Evolutionary conservation across 2,329 filamentous ascomycete genomes (phyloP).

Genomic region (Teratosphaeria gauchensis): DNA sequence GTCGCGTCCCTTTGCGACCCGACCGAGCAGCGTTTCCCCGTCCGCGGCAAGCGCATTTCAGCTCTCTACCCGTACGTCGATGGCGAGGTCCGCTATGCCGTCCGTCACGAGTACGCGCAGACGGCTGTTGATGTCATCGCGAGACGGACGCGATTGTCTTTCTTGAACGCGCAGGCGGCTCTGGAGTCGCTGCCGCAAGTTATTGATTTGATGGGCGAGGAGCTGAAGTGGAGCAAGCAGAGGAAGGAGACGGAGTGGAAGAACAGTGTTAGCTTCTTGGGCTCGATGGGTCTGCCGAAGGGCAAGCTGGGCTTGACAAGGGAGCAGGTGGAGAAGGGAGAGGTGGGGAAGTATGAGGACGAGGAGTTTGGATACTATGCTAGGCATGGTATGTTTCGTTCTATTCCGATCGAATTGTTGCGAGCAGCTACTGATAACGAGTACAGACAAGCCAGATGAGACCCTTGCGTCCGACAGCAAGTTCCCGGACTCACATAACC

Average conservation of each 20-base stretch:
- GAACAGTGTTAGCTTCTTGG: constrained; percentile 51
- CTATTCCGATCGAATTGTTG: neutral
- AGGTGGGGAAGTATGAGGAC: constrained; percentile 38
- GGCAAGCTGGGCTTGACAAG: constrained; percentile 46
- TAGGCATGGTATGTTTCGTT: constrained; percentile 35
- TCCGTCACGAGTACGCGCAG: constrained; percentile 83
- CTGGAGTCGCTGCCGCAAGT: constrained; percentile 75
- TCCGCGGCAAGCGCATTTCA: constrained; percentile 70
- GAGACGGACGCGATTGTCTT: constrained; percentile 72
- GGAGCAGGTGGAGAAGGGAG: constrained; percentile 50
- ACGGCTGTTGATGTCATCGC: constrained; percentile 83
- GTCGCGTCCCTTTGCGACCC: constrained; percentile 71
- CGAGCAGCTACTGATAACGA: neutral
- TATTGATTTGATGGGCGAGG: constrained; percentile 81
- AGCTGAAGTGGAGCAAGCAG: constrained; percentile 66
- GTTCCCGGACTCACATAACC: constrained; percentile 35
- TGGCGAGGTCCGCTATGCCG: constrained; percentile 80
- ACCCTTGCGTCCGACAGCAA: constrained; percentile 42
- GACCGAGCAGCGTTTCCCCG: constrained; percentile 71
- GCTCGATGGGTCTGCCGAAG: constrained; percentile 53
- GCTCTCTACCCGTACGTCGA: constrained; percentile 82
- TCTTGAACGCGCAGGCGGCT: constrained; percentile 84
- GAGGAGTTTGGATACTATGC: constrained; percentile 42
- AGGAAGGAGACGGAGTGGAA: constrained; percentile 75
- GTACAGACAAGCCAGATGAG: constrained; percentile 44